phyloP scores from a whole-genome alignment of 345 rosid species.

The Eutrema heterophyllum region DNA sequence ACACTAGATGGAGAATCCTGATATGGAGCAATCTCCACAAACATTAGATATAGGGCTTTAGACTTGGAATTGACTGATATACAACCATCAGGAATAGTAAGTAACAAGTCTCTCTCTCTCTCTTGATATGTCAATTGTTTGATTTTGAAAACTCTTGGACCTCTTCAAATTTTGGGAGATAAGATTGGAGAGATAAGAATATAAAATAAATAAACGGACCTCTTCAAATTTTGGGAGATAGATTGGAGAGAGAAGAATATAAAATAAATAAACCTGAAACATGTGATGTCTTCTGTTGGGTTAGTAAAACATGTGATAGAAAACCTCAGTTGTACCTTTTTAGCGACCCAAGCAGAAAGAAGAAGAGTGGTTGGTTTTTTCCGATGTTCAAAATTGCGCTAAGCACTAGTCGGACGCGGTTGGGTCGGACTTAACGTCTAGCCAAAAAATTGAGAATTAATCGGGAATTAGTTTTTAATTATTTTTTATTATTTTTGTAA shows the following conservation, averaged over 20 bases:
- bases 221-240: conserved; percentile 11
- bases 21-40: background rate
- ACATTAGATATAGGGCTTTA: background rate
- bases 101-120: background rate
- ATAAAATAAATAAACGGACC: conserved; percentile 19
- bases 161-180: conserved; percentile 8
- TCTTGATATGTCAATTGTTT: conserved; percentile 10
- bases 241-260: conserved; percentile 19
- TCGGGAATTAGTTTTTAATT: no score
- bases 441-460: no score
- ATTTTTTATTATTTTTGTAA: no score
- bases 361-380: conserved; percentile 26
- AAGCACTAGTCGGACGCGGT: no score
- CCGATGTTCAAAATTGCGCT: no score
- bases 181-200: conserved; percentile 21
- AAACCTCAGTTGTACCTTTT: conserved; percentile 22
- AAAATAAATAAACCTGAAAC: conserved; percentile 19
- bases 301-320: conserved; percentile 30
- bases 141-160: conserved; percentile 12
- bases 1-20: no score
- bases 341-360: conserved; percentile 11
- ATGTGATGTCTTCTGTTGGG: conserved; percentile 26
- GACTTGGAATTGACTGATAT: conserved; percentile 9
- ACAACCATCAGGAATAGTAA: conserved; percentile 15
- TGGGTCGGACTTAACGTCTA: no score